phyloP scores from a whole-genome alignment of 2,329 filamentous ascomycete species.

The Colletotrichum karsti region DNA sequence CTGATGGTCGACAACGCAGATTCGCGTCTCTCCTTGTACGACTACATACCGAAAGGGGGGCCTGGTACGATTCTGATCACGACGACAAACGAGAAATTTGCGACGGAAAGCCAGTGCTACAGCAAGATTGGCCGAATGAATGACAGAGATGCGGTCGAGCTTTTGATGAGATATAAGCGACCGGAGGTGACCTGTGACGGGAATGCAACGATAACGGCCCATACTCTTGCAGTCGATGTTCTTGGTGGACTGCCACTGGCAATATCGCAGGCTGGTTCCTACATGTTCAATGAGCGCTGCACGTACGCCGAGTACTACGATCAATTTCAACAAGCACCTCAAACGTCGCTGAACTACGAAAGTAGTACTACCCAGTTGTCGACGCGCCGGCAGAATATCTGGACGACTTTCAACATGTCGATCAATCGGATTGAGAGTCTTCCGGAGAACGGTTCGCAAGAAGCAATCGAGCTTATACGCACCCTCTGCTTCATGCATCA shows the following conservation, averaged over 20 bases:
- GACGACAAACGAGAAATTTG: background rate
- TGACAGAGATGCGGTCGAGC: background rate
- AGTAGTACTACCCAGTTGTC: background rate
- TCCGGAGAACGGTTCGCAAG: background rate
- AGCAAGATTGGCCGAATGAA: background rate
- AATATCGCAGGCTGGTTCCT: background rate
- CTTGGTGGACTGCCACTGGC: background rate
- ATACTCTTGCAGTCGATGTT: background rate
- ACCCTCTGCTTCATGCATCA: background rate
- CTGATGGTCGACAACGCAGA: background rate
- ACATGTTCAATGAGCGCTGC: background rate
- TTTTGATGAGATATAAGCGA: background rate
- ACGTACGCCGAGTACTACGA: background rate
- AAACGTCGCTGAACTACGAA: no score
- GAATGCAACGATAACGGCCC: background rate
- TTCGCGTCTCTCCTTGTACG: background rate
- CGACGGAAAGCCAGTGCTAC: background rate
- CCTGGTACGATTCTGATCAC: background rate
- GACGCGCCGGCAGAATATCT: background rate
- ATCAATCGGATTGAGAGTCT: background rate
- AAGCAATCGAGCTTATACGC: background rate
- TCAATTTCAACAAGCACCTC: background rate
- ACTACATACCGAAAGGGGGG: background rate
- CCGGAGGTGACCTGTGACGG: background rate
- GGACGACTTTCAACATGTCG: background rate